Conservation (phyloP, 2,329 filamentous ascomycete species). For the Septoria petroselini region DNA sequence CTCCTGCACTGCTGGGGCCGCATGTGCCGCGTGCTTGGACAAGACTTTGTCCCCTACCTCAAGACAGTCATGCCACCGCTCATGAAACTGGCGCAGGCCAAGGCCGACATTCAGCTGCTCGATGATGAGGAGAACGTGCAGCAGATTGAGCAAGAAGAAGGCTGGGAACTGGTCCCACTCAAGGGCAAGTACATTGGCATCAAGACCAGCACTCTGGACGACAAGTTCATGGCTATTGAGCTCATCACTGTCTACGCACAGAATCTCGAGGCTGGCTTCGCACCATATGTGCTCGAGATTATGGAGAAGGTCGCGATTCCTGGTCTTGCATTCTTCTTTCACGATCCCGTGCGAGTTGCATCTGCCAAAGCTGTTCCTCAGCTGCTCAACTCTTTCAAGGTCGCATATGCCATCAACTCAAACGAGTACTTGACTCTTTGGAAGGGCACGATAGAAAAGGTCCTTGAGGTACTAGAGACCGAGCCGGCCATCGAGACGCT, state of each 20-base stretch:
- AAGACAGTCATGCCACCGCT: conserved; percentile 92
- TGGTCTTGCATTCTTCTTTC: conserved; percentile 96
- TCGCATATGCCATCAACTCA: conserved; percentile 77
- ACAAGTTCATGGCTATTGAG: conserved; percentile 99
- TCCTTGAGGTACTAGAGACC: conserved; percentile 87
- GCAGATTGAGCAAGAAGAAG: conserved; percentile 88
- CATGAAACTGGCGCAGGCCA: conserved; percentile 84
- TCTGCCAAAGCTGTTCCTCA: conserved; percentile 93
- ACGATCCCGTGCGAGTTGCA: conserved; percentile 92
- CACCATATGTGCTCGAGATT: conserved; percentile 84
- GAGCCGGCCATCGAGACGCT: conserved; percentile 95
- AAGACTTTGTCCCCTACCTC: conserved; percentile 89
- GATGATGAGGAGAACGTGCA: conserved; percentile 95
- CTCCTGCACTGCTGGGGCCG: conserved; percentile 98
- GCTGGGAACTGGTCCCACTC: conserved; percentile 94
- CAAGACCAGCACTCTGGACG: conserved; percentile 91
- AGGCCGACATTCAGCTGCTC: conserved; percentile 93
- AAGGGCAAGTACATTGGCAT: conserved; percentile 99
- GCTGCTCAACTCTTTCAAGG: conserved; percentile 90
- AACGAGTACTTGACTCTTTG: conserved; percentile 78
- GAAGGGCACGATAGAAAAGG: conserved; percentile 80
- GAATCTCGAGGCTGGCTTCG: conserved; percentile 88
- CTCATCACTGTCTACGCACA: conserved; percentile 96
- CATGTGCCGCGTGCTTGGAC: conserved; percentile 91
- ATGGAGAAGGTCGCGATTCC: conserved; percentile 96